A percentile compares a stretch with the other conserved stretches of the same genome.
These are phyloP conservation scores for Inga leiocalycina DNA, from an alignment of 306 rosid genomes.

Conservation along the genomic window DNA sequence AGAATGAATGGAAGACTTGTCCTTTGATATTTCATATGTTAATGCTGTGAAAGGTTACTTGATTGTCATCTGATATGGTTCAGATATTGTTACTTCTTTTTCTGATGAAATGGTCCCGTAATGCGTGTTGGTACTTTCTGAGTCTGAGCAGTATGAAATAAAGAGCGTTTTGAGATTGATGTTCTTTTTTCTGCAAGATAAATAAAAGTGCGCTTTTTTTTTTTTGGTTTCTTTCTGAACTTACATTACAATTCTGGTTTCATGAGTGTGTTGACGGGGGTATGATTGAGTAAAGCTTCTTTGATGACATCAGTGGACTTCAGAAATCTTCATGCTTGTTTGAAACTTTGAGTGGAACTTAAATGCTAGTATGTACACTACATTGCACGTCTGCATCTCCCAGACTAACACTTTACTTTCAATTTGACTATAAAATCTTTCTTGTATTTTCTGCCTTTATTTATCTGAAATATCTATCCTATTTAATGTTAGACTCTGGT, in stretches of 20 bases:
- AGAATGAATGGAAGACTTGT: background rate
- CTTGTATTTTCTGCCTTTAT: background rate
- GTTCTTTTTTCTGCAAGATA: background rate
- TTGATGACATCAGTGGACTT: background rate
- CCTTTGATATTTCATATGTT: background rate
- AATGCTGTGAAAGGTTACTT: background rate
- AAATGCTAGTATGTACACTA: background rate
- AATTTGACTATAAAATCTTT: background rate
- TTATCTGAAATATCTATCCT: background rate
- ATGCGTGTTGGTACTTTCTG: background rate
- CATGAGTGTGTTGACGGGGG: background rate
- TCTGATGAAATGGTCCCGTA: background rate
- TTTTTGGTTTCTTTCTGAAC: background rate
- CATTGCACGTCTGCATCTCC: background rate
- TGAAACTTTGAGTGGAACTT: background rate
- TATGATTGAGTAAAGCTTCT: background rate
- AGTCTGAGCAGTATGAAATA: background rate
- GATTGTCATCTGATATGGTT: background rate
- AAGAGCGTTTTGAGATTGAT: background rate
- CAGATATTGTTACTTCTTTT: background rate
- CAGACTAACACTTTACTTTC: background rate
- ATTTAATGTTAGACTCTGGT: background rate
- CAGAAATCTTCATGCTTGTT: background rate
- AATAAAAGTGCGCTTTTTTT: background rate
- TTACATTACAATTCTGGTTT: background rate